These are phyloP conservation scores for Pelargonium australe DNA, from an alignment of 441 rosid genomes.

Conservation along the genomic window DNA sequence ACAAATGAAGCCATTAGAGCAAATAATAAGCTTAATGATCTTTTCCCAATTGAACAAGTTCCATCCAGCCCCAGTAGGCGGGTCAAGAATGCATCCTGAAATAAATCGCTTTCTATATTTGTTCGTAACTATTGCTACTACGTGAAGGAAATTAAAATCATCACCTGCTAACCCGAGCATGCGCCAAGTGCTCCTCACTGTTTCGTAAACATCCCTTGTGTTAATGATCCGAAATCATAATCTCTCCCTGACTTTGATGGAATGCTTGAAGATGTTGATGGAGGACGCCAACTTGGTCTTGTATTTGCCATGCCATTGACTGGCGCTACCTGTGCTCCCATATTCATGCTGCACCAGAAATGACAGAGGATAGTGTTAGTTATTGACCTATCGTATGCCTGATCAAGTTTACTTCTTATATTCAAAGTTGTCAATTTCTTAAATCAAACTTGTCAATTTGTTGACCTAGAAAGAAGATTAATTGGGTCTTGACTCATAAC, in stretches of 20 bases:
- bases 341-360: conserved; percentile 30
- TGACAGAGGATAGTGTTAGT: neutral
- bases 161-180: conserved; percentile 2
- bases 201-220: conserved; percentile 41
- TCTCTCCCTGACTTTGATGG: conserved; percentile 34
- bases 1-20: no score
- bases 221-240: conserved; percentile 41
- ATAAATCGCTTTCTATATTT: neutral
- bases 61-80: no score
- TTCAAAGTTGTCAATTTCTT: neutral
- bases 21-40: no score
- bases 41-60: no score
- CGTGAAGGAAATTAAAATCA: neutral
- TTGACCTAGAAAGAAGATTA: neutral
- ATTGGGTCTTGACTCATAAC: neutral
- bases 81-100: neutral
- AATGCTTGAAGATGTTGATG: conserved; percentile 19
- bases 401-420: neutral
- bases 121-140: neutral
- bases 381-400: neutral
- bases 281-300: conserved; percentile 18
- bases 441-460: neutral
- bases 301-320: conserved; percentile 23
- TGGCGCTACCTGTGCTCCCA: conserved; percentile 25
- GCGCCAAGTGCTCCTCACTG: conserved; percentile 18